These are phyloP conservation scores for Postia placenta DNA, from an alignment of 768 basidiomycete species.

Conservation along the genomic window DNA sequence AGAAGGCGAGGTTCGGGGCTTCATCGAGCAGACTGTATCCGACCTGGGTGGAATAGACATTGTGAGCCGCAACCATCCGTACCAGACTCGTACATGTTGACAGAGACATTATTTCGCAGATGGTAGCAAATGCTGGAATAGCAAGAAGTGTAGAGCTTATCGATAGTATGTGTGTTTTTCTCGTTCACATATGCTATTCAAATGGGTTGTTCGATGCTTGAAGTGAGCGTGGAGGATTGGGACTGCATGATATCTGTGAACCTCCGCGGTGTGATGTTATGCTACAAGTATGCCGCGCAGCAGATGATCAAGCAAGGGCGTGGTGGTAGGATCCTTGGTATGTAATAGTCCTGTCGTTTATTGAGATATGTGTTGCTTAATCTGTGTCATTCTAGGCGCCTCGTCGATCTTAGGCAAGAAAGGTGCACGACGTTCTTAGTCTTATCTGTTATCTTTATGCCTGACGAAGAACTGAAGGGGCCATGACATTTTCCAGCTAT, in stretches of 20 bases:
- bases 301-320: constrained; percentile 36
- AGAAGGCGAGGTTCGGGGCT: constrained; percentile 35
- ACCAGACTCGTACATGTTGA: not conserved
- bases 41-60: constrained; percentile 40
- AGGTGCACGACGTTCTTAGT: constrained; percentile 6
- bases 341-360: not conserved
- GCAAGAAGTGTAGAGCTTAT: constrained; percentile 1
- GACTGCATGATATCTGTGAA: constrained; percentile 25
- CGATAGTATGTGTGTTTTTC: constrained; percentile 7
- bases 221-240: constrained; percentile 6
- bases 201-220: not conserved
- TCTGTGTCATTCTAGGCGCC: constrained; percentile 8
- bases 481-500: not conserved
- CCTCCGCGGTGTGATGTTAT: constrained; percentile 27
- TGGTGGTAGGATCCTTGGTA: constrained; percentile 35
- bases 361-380: not conserved
- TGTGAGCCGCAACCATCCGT: constrained; percentile 24
- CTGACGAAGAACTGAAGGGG: not conserved
- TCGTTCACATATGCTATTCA: not conserved
- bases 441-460: not conserved
- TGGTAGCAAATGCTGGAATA: constrained; percentile 22
- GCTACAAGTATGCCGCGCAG: constrained; percentile 32
- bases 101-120: constrained; percentile 8
- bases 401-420: constrained; percentile 11
- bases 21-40: constrained; percentile 27